Evolutionary conservation across 2,329 filamentous ascomycete genomes (phyloP).

Genomic region (Coniochaeta sp.): DNA sequence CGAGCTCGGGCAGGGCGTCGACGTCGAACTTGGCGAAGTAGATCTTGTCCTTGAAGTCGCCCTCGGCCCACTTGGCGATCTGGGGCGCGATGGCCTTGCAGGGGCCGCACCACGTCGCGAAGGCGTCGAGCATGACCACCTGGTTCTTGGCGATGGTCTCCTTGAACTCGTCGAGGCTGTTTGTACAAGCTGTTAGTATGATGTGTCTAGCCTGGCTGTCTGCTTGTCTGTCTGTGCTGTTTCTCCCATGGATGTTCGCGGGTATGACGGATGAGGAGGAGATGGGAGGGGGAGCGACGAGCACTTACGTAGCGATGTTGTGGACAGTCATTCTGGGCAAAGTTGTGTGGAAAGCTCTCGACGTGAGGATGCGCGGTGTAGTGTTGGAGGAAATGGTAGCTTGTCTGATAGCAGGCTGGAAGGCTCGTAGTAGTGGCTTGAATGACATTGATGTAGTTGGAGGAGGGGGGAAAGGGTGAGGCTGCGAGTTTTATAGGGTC

Average conservation of each 20-base stretch:
- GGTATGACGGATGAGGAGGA: not conserved
- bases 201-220: not conserved
- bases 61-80: conserved; percentile 50
- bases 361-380: conserved; percentile 13
- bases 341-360: conserved; percentile 28
- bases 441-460: conserved; percentile 4
- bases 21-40: conserved; percentile 90
- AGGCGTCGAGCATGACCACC: conserved; percentile 76
- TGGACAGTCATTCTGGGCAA: conserved; percentile 35
- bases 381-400: conserved; percentile 7
- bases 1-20: conserved; percentile 69
- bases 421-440: conserved; percentile 4
- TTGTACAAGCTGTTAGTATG: not conserved
- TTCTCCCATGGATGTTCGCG: not conserved
- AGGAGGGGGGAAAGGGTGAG: not conserved
- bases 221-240: not conserved
- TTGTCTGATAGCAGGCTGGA: conserved; percentile 10
- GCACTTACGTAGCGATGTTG: conserved; percentile 30
- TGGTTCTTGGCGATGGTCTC: conserved; percentile 28
- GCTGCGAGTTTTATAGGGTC: conserved; percentile 2
- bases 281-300: not conserved
- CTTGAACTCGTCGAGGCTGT: conserved; percentile 21
- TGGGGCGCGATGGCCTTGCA: conserved; percentile 86
- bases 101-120: conserved; percentile 87
- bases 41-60: conserved; percentile 46